These are phyloP conservation scores for Pseudogymnoascus sp. DNA, from an alignment of 2,329 filamentous ascomycete species.

Conservation along the genomic window DNA sequence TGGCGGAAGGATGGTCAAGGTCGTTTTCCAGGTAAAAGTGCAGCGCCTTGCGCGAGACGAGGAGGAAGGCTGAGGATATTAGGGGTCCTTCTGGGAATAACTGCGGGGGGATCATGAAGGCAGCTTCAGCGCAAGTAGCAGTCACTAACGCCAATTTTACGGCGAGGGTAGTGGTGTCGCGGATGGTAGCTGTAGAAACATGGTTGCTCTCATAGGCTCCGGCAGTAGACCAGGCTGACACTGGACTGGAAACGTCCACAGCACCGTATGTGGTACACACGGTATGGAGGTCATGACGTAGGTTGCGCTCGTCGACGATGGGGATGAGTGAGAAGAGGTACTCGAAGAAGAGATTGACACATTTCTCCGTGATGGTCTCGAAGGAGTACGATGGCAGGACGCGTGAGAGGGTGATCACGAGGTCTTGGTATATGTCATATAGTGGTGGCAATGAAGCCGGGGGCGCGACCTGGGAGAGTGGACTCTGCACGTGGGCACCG, in stretches of 20 bases:
- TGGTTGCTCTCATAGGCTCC: neutral
- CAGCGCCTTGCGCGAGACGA: constrained; percentile 33
- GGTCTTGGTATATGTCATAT: constrained; percentile 17
- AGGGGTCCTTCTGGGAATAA: constrained; percentile 32
- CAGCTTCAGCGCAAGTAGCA: constrained; percentile 36
- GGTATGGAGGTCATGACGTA: constrained; percentile 30
- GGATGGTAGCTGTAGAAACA: neutral
- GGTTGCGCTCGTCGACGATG: constrained; percentile 34
- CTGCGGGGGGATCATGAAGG: constrained; percentile 33
- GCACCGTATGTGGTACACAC: constrained; percentile 20
- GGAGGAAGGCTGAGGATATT: constrained; percentile 26
- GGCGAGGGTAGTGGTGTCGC: neutral
- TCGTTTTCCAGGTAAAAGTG: constrained; percentile 34
- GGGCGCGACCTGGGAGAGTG: neutral
- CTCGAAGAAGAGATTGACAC: constrained; percentile 35
- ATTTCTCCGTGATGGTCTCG: constrained; percentile 19
- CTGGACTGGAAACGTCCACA: neutral
- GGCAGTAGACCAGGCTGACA: neutral
- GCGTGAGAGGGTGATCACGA: constrained; percentile 11
- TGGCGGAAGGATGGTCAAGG: constrained; percentile 34
- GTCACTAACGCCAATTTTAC: constrained; percentile 33
- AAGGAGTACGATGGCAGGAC: constrained; percentile 8
- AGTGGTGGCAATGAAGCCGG: constrained; percentile 9
- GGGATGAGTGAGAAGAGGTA: constrained; percentile 37
- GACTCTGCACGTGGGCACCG: neutral